Conservation (phyloP, 306 rosid species). For the Vicia faba region DNA sequence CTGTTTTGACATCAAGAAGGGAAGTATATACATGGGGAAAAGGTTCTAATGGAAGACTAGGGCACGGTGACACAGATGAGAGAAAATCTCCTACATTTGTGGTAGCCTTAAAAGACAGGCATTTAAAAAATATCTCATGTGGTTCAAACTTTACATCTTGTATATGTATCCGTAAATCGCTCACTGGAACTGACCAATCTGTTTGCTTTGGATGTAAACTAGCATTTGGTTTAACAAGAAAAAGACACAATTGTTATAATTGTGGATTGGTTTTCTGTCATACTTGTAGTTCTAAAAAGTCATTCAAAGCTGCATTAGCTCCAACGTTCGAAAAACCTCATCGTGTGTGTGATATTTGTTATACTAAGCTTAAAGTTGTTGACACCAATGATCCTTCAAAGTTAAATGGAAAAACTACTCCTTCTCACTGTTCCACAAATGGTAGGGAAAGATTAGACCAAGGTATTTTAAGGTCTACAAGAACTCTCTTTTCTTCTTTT, state of each 20-base stretch:
- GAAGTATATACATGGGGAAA: constrained; percentile 89
- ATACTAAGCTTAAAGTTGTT: constrained; percentile 64
- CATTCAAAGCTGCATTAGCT: constrained; percentile 70
- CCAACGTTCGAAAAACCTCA: constrained; percentile 80
- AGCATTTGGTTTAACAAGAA: constrained; percentile 82
- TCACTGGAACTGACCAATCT: constrained; percentile 73
- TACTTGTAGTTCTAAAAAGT: constrained; percentile 82
- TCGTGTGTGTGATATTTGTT: constrained; percentile 91
- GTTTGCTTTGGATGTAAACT: constrained; percentile 76
- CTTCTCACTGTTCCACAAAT: constrained; percentile 51
- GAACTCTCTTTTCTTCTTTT: constrained; percentile 59
- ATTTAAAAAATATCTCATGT: constrained; percentile 72
- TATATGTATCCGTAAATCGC: constrained; percentile 75
- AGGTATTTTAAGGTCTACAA: constrained; percentile 53
- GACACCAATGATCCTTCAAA: constrained; percentile 48
- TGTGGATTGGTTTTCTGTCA: constrained; percentile 58
- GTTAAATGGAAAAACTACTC: constrained; percentile 41
- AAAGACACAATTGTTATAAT: constrained; percentile 33
- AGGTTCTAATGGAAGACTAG: constrained; percentile 90
- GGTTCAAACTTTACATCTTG: constrained; percentile 86
- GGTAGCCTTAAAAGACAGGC: constrained; percentile 71
- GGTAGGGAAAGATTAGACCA: constrained; percentile 50
- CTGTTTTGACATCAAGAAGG: constrained; percentile 71
- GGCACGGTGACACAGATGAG: constrained; percentile 78
- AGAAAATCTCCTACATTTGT: constrained; percentile 72